Evolutionary conservation across 176 grass and related monocot genomes (phyloP).

Genomic region (Rhynchospora tenuis): DNA sequence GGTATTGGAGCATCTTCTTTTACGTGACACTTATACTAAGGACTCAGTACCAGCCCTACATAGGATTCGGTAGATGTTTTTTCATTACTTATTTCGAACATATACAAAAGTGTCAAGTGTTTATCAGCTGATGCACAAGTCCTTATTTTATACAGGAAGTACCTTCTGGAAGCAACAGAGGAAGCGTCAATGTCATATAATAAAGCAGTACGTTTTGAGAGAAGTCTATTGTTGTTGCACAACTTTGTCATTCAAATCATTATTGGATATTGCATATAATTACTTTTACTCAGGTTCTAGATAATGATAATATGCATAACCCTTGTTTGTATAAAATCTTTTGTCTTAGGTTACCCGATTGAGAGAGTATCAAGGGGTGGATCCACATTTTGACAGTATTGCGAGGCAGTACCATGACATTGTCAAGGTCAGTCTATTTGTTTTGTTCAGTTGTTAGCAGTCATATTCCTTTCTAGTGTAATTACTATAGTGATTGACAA

Average conservation of each 20-base stretch:
- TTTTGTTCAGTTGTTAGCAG: background rate
- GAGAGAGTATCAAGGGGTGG: constrained; percentile 93
- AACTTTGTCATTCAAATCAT: constrained; percentile 1
- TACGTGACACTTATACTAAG: constrained; percentile 97
- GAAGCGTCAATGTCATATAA: constrained; percentile 94
- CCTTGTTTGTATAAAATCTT: background rate
- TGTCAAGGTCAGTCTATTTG: constrained; percentile 49
- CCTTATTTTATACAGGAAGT: constrained; percentile 57
- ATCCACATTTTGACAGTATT: constrained; percentile 94
- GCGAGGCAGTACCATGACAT: constrained; percentile 96
- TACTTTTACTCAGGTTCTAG: background rate
- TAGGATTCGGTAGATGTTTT: constrained; percentile 58
- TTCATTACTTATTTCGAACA: background rate
- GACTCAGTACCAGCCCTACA: constrained; percentile 86
- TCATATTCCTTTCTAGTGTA: background rate
- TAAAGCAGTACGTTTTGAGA: constrained; percentile 57
- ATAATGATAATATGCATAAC: constrained; percentile 2
- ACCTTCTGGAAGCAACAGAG: constrained; percentile 94
- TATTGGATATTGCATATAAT: background rate
- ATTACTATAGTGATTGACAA: background rate
- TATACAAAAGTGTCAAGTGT: background rate
- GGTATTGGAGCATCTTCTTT: constrained; percentile 90
- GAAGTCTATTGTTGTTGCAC: background rate
- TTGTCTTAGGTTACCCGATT: constrained; percentile 70
- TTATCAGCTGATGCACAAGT: background rate